phyloP scores from a whole-genome alignment of 176 grass and related monocot genomes.

The Bothriochloa decipiens region DNA sequence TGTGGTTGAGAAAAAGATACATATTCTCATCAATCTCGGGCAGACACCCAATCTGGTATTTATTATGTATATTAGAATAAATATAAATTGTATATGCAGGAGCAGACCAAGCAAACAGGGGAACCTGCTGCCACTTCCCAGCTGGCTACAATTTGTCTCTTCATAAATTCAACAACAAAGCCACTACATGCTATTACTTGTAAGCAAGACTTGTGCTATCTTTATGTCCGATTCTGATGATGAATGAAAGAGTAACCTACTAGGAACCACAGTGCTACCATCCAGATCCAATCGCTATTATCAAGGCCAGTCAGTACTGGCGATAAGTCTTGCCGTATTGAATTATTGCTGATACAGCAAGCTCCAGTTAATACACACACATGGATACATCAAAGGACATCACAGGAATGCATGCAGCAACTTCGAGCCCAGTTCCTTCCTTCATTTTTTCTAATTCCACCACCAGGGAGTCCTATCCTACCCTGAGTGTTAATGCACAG shows the following conservation, averaged over 20 bases:
- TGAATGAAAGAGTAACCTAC: neutral
- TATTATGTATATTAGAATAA: neutral
- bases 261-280: neutral
- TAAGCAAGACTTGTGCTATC: neutral
- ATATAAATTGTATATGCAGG: constrained; percentile 4
- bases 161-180: neutral
- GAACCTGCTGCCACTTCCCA: constrained; percentile 43
- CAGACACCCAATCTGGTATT: neutral
- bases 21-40: constrained; percentile 1
- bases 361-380: constrained; percentile 37
- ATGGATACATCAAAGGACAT: constrained; percentile 44
- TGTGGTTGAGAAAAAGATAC: constrained; percentile 28
- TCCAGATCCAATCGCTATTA: neutral
- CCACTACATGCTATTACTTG: neutral
- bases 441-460: neutral
- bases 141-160: neutral
- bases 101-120: constrained; percentile 17
- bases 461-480: neutral
- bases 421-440: neutral
- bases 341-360: constrained; percentile 33
- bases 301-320: constrained; percentile 27
- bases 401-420: constrained; percentile 11
- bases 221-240: neutral
- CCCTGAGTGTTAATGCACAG: neutral
- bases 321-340: constrained; percentile 13